These are phyloP conservation scores for Colletotrichum echinochloae DNA, from an alignment of 2,329 filamentous ascomycete species.

Conservation along the genomic window DNA sequence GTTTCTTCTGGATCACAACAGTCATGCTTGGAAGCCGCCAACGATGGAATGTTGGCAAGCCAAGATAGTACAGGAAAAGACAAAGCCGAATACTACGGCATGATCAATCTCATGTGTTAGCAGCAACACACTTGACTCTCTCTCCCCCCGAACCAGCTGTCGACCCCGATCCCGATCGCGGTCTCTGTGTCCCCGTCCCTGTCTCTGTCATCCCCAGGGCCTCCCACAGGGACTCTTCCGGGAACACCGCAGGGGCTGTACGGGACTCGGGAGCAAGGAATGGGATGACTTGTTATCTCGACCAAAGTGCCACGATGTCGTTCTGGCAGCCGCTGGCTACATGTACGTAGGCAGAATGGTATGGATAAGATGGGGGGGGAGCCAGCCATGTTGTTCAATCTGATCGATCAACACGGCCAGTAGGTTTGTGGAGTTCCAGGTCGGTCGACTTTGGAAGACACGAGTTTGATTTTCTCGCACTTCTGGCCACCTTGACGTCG, in stretches of 20 bases:
- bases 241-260: background rate
- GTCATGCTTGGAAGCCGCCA: background rate
- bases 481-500: too few relatives aligned
- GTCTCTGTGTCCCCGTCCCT: too few relatives aligned
- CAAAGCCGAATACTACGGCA: background rate
- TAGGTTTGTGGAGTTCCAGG: background rate
- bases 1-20: conserved; percentile 8
- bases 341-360: background rate
- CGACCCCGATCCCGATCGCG: background rate
- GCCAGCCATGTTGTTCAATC: background rate
- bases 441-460: background rate
- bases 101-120: background rate
- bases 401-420: conserved; percentile 1
- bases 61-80: background rate
- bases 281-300: background rate
- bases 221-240: too few relatives aligned
- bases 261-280: background rate
- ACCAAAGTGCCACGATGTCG: background rate
- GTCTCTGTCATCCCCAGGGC: too few relatives aligned
- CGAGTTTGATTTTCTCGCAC: background rate
- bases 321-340: background rate
- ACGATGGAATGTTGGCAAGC: background rate
- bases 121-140: background rate
- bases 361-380: background rate
- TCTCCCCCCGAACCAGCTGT: background rate